These are phyloP conservation scores for Rauvolfia tetraphylla DNA, from an alignment of 257 asterid species.

Conservation along the genomic window DNA sequence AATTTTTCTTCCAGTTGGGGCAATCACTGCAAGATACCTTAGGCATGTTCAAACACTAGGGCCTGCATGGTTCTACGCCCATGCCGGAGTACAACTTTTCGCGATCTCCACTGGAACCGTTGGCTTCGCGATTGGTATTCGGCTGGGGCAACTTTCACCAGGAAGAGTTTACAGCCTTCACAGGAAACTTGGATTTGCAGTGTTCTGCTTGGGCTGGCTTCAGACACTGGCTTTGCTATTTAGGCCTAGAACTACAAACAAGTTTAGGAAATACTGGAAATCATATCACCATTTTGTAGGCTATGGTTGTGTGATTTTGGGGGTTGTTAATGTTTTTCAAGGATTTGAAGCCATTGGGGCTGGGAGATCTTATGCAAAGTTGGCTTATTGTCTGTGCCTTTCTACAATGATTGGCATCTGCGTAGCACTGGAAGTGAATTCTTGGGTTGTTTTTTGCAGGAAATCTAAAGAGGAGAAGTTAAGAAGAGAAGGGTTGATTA, in stretches of 20 bases:
- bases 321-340: conserved; percentile 74
- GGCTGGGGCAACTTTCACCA: conserved; percentile 67
- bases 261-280: conserved; percentile 82
- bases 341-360: conserved; percentile 84
- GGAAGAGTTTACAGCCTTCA: conserved; percentile 65
- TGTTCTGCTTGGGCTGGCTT: conserved; percentile 76
- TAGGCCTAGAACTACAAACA: conserved; percentile 78
- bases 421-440: conserved; percentile 80
- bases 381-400: conserved; percentile 65
- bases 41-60: conserved; percentile 56
- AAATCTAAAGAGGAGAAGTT: conserved; percentile 80
- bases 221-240: conserved; percentile 78
- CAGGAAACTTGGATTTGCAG: conserved; percentile 70
- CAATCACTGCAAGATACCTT: conserved; percentile 61
- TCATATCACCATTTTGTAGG: conserved; percentile 95
- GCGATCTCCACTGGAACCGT: conserved; percentile 61
- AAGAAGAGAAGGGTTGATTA: conserved; percentile 69
- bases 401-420: conserved; percentile 66
- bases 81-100: conserved; percentile 67
- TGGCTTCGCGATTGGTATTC: conserved; percentile 70
- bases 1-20: conserved; percentile 69
- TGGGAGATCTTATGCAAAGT: conserved; percentile 38
- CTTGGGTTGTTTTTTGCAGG: conserved; percentile 89
- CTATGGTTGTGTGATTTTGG: conserved; percentile 74
- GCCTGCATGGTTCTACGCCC: conserved; percentile 76